Evolutionary conservation across 495 filamentous ascomycete genomes (phyloP), one percentile per base, ranked within the genome.

Genomic region (Penicillium chermesinum): DNA sequence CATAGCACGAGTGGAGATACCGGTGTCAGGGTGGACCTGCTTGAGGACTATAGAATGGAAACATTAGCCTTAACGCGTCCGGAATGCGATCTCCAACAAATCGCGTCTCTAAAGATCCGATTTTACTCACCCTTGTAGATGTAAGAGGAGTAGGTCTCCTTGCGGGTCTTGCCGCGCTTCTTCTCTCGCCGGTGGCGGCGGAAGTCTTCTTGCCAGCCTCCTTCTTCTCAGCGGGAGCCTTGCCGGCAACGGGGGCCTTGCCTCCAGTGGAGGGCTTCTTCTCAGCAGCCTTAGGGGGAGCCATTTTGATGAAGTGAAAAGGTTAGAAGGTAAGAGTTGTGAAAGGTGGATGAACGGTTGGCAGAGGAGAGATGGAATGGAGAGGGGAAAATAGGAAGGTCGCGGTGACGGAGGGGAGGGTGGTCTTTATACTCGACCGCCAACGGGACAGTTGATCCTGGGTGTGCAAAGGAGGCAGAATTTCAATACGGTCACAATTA

Each of bases 1-100:
- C 93, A 98, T 98, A 65, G 93, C 93, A 70, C 93, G 91, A 79
- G 96, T 98, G 61, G 93, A 97, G 77, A 98, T 98, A 87, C 93
- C 93, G 64, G 93, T 98, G 72, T 98, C 93, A 48, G 93, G 93
- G 79, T 98, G 93, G 63, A 98, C 93, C 79, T 98, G 93, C 86
- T 98, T 98, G 64, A 98, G 85, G 59, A 98, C 93, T 97, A 63
- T 2, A 75, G 12, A 40, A 20, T 8, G 13, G 49, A 57, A 60
- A 73, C 59, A 67, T 51, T 34, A 64, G 66, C 72, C 52, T 77
- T 55, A 27, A 50, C 54, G 57, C 49, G 46, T 47, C 36, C 27
- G 2, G 41, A 46, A 30, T 41, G 42, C 46, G 39, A 45, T 38
- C 12, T 19, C 20, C 15, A 46, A 18, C 14, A 44, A 38, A 17